Conservation (phyloP, 805 yeast genomes). For the Monosporozyma servazzii region DNA sequence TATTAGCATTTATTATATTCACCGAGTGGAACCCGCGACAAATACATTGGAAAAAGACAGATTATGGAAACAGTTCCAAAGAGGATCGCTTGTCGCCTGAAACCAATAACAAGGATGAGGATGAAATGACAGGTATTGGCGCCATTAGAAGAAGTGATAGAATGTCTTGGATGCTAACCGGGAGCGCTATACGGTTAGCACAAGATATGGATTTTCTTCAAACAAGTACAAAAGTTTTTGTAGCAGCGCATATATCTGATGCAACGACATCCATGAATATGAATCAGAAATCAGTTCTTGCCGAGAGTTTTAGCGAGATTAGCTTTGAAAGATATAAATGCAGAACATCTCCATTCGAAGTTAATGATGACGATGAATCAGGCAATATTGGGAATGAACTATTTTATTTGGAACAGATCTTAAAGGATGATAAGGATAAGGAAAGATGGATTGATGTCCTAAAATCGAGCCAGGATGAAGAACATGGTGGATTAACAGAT, state of each 20-base stretch:
- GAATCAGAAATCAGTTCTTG: slow-evolving; percentile 68
- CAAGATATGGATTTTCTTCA: slow-evolving; percentile 80
- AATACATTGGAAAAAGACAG: slow-evolving; percentile 80
- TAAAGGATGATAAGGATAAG: slow-evolving; percentile 18
- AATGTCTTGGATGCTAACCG: slow-evolving; percentile 91
- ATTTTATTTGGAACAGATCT: slow-evolving; percentile 22
- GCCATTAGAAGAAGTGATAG: slow-evolving; percentile 82
- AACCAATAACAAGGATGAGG: slow-evolving; percentile 29
- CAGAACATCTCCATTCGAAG: background rate
- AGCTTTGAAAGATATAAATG: slow-evolving; percentile 25
- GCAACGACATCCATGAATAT: slow-evolving; percentile 74
- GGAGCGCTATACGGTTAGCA: slow-evolving; percentile 76
- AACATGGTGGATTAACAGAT: slow-evolving; percentile 13
- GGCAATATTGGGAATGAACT: slow-evolving; percentile 27
- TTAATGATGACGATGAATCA: slow-evolving; percentile 33
- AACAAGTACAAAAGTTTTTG: slow-evolving; percentile 58
- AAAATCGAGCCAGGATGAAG: slow-evolving; percentile 7
- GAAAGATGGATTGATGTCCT: slow-evolving; percentile 19
- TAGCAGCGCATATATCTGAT: slow-evolving; percentile 81
- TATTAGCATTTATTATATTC: slow-evolving; percentile 70
- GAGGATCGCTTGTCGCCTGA: slow-evolving; percentile 8
- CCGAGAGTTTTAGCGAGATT: slow-evolving; percentile 61
- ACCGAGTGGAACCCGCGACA: slow-evolving; percentile 97
- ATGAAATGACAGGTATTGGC: slow-evolving; percentile 61
- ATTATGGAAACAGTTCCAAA: slow-evolving; percentile 59